These are phyloP conservation scores for Solioccasus polychromus DNA, from an alignment of 768 basidiomycete species.

Conservation along the genomic window DNA sequence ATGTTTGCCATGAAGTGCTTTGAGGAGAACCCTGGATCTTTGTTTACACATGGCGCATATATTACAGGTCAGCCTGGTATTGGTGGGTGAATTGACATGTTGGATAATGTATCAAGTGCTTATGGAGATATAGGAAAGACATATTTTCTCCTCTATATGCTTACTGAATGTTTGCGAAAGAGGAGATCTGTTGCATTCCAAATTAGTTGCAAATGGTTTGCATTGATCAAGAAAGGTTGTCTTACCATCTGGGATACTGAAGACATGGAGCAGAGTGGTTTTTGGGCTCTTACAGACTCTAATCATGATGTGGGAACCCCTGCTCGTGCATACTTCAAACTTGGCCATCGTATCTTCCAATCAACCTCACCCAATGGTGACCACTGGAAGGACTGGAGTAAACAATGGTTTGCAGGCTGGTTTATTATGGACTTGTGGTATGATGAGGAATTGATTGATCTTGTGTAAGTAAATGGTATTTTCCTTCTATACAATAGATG, in stretches of 20 bases:
- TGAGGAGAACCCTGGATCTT: background rate
- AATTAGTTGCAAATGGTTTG: too few relatives aligned
- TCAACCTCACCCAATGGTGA: background rate
- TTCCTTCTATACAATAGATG: too few relatives aligned
- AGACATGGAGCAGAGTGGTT: background rate
- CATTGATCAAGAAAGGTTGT: background rate
- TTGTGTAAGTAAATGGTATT: constrained; percentile 5
- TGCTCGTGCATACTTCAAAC: background rate
- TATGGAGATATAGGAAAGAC: too few relatives aligned
- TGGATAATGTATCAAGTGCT: background rate
- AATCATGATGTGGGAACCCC: background rate
- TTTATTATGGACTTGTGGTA: constrained; percentile 6
- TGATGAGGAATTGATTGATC: background rate
- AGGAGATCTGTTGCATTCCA: too few relatives aligned
- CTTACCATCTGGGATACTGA: background rate
- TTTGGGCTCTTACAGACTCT: constrained; percentile 7
- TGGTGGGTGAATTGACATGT: constrained; percentile 2
- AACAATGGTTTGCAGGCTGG: background rate
- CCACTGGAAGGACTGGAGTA: constrained; percentile 8
- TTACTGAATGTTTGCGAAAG: too few relatives aligned
- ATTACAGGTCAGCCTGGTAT: constrained; percentile 6
- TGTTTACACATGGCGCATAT: background rate
- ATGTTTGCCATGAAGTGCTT: background rate
- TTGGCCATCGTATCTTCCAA: constrained; percentile 1
- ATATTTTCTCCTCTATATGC: too few relatives aligned